phyloP scores from a whole-genome alignment of 306 rosid genomes.

The Casuarina glauca region DNA sequence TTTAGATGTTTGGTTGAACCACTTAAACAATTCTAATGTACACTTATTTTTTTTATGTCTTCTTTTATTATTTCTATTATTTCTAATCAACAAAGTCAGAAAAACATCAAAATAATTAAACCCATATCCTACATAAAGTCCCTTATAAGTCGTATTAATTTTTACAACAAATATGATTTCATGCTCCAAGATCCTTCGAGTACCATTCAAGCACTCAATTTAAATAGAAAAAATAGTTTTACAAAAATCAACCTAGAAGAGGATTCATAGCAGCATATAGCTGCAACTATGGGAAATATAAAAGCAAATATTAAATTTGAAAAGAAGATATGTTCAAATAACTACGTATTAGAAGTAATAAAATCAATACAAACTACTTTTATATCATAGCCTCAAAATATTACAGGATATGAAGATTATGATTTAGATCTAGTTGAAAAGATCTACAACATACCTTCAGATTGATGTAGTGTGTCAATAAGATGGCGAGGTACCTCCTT shows the following conservation, averaged over 20 bases:
- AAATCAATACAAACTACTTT: slow-evolving; percentile 5
- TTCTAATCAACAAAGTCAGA: too few species aligned
- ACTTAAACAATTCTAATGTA: too few species aligned
- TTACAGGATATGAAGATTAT: slow-evolving; percentile 13
- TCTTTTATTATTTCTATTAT: too few species aligned
- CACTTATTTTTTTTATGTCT: too few species aligned
- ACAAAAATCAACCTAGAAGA: background rate
- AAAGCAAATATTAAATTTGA: slow-evolving; percentile 23
- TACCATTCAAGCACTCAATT: background rate
- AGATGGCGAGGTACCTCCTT: slow-evolving; percentile 90
- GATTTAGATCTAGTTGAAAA: slow-evolving; percentile 12
- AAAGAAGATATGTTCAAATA: slow-evolving; percentile 25
- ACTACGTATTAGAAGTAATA: slow-evolving; percentile 19
- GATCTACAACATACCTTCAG: slow-evolving; percentile 62
- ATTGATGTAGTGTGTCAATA: slow-evolving; percentile 69
- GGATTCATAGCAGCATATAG: slow-evolving; percentile 45
- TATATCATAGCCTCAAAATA: slow-evolving; percentile 8
- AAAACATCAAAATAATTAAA: too few species aligned
- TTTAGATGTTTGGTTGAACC: too few species aligned
- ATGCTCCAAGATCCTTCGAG: background rate
- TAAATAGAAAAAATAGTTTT: background rate
- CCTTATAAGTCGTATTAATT: background rate
- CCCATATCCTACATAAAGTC: background rate
- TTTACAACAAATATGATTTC: background rate
- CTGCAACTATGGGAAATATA: slow-evolving; percentile 80